Evolutionary conservation across 495 filamentous ascomycete genomes (phyloP).

Genomic region (Hapsidospora chrysogenum): DNA sequence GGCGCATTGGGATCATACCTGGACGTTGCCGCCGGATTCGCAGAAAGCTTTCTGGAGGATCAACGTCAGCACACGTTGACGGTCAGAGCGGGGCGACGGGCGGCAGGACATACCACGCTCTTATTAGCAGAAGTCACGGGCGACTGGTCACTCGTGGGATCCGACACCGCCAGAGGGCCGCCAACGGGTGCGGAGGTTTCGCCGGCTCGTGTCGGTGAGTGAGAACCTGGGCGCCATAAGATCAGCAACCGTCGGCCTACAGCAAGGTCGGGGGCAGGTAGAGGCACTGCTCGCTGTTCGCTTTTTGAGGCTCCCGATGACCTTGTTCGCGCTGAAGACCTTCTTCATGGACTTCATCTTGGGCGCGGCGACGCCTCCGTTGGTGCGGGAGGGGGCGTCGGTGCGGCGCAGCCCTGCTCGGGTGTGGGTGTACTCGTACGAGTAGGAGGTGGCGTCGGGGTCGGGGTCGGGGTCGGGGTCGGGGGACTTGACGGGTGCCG

Average conservation of each 20-base stretch:
- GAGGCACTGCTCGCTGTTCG: no score
- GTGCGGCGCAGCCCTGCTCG: no score
- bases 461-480: not conserved
- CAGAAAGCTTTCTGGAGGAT: slow-evolving; percentile 45
- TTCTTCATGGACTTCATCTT: slow-evolving; percentile 17
- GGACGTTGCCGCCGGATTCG: slow-evolving; percentile 48
- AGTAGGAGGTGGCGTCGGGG: not conserved
- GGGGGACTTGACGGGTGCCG: not conserved
- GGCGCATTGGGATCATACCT: slow-evolving; percentile 36
- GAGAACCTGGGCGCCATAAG: no score
- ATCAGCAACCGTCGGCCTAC: no score
- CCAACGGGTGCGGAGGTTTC: no score
- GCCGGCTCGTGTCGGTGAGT: no score
- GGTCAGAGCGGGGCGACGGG: not conserved
- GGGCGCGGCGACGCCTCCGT: not conserved
- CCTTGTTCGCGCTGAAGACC: slow-evolving; percentile 35
- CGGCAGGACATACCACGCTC: slow-evolving; percentile 26
- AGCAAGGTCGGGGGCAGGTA: no score
- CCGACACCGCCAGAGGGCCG: no score
- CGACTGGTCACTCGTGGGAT: no score
- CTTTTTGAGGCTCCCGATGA: slow-evolving; percentile 35
- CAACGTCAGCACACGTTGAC: slow-evolving; percentile 6
- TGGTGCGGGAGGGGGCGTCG: no score
- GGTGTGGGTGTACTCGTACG: no score
- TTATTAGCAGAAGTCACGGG: no score